These are phyloP conservation scores for Trichosporon coremiiforme DNA, from an alignment of 1,284 basidiomycete genomes.

Conservation along the genomic window DNA sequence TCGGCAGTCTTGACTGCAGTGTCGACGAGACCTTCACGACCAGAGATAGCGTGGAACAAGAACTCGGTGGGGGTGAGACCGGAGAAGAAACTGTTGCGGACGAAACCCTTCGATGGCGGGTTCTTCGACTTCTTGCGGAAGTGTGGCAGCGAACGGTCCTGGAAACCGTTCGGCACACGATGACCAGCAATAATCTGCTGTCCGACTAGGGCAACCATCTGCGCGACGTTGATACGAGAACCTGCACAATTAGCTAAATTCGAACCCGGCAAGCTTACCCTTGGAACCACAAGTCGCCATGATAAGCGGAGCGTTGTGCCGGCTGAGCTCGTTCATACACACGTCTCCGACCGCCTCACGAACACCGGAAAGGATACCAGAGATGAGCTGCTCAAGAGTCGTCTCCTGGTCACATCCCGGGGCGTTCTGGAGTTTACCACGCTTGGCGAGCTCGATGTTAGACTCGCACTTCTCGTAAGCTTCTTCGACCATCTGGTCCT, in stretches of 20 bases:
- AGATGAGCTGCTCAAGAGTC: conserved; percentile 94
- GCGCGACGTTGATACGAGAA: conserved; percentile 98
- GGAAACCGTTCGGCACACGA: conserved; percentile 98
- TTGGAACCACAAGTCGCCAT: conserved; percentile 99
- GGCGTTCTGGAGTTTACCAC: conserved; percentile 90
- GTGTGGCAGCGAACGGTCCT: conserved; percentile 97
- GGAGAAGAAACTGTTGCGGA: conserved; percentile 94
- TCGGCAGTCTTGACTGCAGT: conserved; percentile 99
- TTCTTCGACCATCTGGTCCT: conserved; percentile 82
- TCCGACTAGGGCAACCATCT: conserved; percentile 99
- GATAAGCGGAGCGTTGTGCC: conserved; percentile 95
- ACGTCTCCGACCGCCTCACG: conserved; percentile 95
- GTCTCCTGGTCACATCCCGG: conserved; percentile 97
- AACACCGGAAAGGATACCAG: conserved; percentile 88
- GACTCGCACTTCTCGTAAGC: conserved; percentile 88
- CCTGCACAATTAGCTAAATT: conserved; percentile 60
- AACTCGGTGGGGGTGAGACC: conserved; percentile 96
- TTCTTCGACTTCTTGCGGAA: conserved; percentile 98
- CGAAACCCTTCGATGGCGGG: conserved; percentile 97
- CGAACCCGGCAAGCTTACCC: conserved; percentile 61
- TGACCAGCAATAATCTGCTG: conserved; percentile 98
- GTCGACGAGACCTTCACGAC: conserved; percentile 97
- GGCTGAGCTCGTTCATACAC: conserved; percentile 95
- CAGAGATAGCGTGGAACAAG: conserved; percentile 98
- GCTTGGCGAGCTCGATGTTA: conserved; percentile 85